Conservation (phyloP, 2,329 filamentous ascomycete genomes). For the Coniochaeta pulveracea region DNA sequence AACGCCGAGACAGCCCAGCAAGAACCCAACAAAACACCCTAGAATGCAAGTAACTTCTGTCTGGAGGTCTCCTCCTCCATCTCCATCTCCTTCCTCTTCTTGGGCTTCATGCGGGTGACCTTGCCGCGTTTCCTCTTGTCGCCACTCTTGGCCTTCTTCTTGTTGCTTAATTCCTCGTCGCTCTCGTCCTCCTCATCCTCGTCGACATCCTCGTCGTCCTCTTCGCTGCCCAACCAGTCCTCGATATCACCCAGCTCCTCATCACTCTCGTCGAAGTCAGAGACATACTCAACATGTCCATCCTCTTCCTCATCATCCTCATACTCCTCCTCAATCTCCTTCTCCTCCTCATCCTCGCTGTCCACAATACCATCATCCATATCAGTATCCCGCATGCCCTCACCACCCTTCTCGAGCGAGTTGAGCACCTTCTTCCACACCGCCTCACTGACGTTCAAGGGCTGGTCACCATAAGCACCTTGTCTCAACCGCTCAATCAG, state of each 20-base stretch:
- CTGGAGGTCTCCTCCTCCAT: constrained; percentile 51
- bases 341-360: constrained; percentile 61
- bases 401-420: constrained; percentile 77
- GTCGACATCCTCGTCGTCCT: constrained; percentile 45
- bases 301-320: constrained; percentile 65
- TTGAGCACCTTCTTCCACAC: constrained; percentile 97
- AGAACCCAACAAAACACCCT: constrained; percentile 6
- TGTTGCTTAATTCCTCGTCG: constrained; percentile 37
- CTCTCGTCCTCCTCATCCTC: constrained; percentile 47
- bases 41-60: constrained; percentile 21
- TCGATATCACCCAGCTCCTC: constrained; percentile 73
- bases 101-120: constrained; percentile 33
- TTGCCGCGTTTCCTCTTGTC: constrained; percentile 43
- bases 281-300: constrained; percentile 82
- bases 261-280: constrained; percentile 76
- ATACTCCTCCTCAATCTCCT: constrained; percentile 51
- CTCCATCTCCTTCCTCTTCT: constrained; percentile 71
- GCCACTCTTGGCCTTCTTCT: constrained; percentile 45
- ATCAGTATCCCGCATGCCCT: constrained; percentile 75
- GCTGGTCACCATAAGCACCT: constrained; percentile 88
- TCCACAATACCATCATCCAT: constrained; percentile 77
- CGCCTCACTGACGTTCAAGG: constrained; percentile 85
- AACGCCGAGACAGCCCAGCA: constrained; percentile 1
- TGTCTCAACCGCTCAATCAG: constrained; percentile 82
- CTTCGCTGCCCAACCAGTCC: constrained; percentile 82